Base-by-base conservation (phyloP, 176 grass and related monocot species). In the Lolium perenne region DNA sequence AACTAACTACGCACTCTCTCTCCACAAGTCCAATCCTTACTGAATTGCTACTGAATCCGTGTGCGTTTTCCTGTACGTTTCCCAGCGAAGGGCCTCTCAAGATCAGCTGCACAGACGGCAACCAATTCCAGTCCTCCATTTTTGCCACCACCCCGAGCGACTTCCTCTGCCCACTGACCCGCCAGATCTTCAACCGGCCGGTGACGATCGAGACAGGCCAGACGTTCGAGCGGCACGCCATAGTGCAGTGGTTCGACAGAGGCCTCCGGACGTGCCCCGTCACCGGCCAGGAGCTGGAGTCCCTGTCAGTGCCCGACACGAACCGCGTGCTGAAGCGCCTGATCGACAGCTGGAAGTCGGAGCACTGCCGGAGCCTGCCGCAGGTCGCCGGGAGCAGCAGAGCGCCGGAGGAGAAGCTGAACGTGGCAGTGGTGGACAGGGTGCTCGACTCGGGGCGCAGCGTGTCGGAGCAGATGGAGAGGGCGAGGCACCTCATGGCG, bases 221-320 rank as follows among this genome's bases (percentile, higher is more conserved):
- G 56, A 94, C 89, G n/a, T 91, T 89, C 78, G 84, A 94, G 80
- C 80, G 80, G 40, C 86, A 86, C 20, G 83, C 86, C 8, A 89
- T 91, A 7, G 65, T 55, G 10, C 85, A 83, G 10, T 93, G 91
- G 91, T 74, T 93, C 17, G 71, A 90, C 14, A 72, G 55, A 60
- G 85, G 88, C 38, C 74, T 85, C 53, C 74, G 56, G 47, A 17
- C 14, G 32, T 92, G 83, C 29, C 89, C 87, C 1, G 84, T 87
- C 0, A 90, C 86, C 1, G 85, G 90, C 5, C 87, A 82, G 5
- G 82, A 88, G 1, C 82, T 92, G 1, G 35, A 80, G 48, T 38
- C n/a, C 71, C 9, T 66, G 20, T 76, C 78, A 12, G 64, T 90
- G 0, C 90, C 85, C 9, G 87, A 86, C 65, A 90, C 79, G 5